phyloP scores from a whole-genome alignment of 148 eudicot species.

The Oxyria digyna region DNA sequence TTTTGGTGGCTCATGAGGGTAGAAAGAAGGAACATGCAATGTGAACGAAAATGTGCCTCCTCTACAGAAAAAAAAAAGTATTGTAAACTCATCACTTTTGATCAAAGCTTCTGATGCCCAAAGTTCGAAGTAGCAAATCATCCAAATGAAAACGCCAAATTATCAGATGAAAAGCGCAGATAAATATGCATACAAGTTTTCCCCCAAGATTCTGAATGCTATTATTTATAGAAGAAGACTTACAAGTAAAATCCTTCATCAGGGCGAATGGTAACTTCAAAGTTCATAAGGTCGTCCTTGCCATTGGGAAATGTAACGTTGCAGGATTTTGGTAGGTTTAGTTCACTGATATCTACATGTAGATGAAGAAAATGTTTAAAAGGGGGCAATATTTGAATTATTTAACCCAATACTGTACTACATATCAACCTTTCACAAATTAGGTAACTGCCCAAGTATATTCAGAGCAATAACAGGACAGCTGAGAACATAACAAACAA shows the following conservation, averaged over 20 bases:
- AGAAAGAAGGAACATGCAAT: conserved; percentile 39
- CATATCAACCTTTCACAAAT: not conserved
- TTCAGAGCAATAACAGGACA: not conserved
- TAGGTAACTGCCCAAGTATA: not conserved
- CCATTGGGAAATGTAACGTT: conserved; percentile 65
- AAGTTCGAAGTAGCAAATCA: not conserved
- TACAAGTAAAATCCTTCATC: conserved; percentile 80
- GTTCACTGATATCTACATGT: conserved; percentile 66
- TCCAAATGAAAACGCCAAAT: not conserved
- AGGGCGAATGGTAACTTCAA: conserved; percentile 72
- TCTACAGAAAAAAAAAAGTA: conserved; percentile 16
- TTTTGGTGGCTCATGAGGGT: conserved; percentile 60
- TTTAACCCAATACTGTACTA: not conserved
- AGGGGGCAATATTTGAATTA: not conserved
- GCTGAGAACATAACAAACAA: not conserved
- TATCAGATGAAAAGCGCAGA: not conserved
- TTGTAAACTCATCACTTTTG: not conserved
- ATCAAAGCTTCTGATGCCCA: not conserved
- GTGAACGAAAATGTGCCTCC: conserved; percentile 45
- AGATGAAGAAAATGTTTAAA: not conserved
- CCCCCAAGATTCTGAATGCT: not conserved
- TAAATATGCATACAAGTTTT: not conserved
- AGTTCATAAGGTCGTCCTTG: conserved; percentile 78
- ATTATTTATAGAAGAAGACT: conserved; percentile 10
- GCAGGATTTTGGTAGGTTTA: conserved; percentile 66